Base-by-base conservation (phyloP, 2,329 filamentous ascomycete species). In the Hirsutella minnesotensis region DNA sequence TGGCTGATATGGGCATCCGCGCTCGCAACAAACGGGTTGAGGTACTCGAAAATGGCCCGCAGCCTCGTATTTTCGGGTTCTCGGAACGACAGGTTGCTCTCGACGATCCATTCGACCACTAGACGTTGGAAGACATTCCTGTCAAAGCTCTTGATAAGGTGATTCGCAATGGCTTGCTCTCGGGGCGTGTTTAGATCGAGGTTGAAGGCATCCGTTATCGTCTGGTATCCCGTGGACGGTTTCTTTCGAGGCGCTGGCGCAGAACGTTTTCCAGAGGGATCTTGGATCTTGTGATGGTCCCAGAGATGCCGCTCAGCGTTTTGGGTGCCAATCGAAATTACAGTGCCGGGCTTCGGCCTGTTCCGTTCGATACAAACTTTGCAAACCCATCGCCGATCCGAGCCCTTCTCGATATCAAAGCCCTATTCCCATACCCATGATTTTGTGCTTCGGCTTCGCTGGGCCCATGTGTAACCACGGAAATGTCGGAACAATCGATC, bases 71-170 rank as follows among this genome's bases (percentile, higher is more conserved):
- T 7, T 29, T 47, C 39, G n/a, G 39, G 27, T 16, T 21, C 21
- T 27, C n/a, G 18, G 29, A 49, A 49, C 10, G 45, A 43, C 8
- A 27, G 42, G 20, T 47, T 44, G 16, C 12, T 42, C 13, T 46
- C 40, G 30, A 49, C 40, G 15, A 49, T 44, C 47, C 44, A 49
- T 33, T 47, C 33, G 20, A 49, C 36, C 7, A 49, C 10, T 9
- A 49, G 35, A 20, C 35, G 30, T 24, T 43, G 46, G 27, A 49
- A 49, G 38, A 24, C 18, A 20, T 18, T 35, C 31, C 22, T 22
- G n/a, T 40, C 38, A 36, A 44, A 44, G 18, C 38, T 16, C 19
- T 37, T 24, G 39, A 41, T 44, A 29, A 44, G 18, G 30, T 15
- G n/a, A 19, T 44, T 44, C 18, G 42, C 30, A 13, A 44, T 37